phyloP scores from a whole-genome alignment of 495 filamentous ascomycete species.

The Margaritispora aquatica region DNA sequence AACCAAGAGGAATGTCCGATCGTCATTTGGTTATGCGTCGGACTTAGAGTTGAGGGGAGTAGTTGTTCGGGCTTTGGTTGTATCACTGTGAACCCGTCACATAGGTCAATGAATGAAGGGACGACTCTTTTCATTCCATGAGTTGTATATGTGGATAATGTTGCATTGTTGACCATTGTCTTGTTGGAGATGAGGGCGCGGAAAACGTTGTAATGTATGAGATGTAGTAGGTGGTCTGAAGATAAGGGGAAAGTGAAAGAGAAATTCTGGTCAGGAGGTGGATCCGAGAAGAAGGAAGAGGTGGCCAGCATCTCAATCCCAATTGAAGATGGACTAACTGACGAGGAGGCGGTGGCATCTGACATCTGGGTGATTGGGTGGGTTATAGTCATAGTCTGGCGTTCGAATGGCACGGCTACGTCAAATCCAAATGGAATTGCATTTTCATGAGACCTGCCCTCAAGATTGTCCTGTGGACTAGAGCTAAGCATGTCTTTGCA shows the following conservation, averaged over 20 bases:
- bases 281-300: too few species aligned
- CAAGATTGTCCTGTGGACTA: too few species aligned
- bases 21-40: conserved; percentile 17
- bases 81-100: conserved; percentile 13
- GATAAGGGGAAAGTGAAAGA: conserved; percentile 3
- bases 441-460: too few species aligned
- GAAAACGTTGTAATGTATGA: conserved; percentile 17
- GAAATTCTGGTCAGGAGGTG: too few species aligned
- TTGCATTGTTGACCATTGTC: background rate
- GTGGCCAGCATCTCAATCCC: too few species aligned
- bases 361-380: too few species aligned
- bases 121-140: background rate
- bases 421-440: too few species aligned
- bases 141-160: background rate
- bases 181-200: conserved; percentile 15
- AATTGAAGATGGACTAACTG: too few species aligned
- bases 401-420: too few species aligned
- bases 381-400: too few species aligned
- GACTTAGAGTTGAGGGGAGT: conserved; percentile 10
- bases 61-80: background rate
- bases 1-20: conserved; percentile 24
- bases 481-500: too few species aligned
- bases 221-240: conserved; percentile 15
- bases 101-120: conserved; percentile 1
- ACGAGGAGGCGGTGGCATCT: too few species aligned